These are phyloP conservation scores for Nitzschia putrida DNA, from an alignment of 108 stramenopile genomes.

Conservation along the genomic window DNA sequence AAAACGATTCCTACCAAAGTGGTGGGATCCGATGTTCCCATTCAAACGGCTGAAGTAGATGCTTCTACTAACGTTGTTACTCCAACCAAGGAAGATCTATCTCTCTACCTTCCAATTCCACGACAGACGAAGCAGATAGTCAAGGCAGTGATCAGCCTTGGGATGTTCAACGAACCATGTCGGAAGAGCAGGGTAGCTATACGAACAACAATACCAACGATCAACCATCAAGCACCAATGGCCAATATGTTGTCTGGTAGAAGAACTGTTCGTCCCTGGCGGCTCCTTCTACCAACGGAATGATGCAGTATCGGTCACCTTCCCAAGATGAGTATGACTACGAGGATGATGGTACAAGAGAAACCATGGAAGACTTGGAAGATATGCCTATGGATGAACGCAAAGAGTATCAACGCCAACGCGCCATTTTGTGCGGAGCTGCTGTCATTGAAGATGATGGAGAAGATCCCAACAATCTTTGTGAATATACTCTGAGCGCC, in stretches of 20 bases:
- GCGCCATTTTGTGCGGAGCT: constrained; percentile 11
- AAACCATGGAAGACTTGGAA: constrained; percentile 5
- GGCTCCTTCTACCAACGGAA: constrained; percentile 5
- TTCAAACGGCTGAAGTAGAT: too few relatives aligned
- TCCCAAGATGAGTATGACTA: constrained; percentile 4
- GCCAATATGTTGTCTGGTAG: constrained; percentile 7
- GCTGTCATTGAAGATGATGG: background rate
- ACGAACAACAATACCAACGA: background rate
- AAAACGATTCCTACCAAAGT: too few relatives aligned
- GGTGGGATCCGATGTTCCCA: too few relatives aligned
- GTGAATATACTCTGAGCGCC: constrained; percentile 19
- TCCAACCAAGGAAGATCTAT: background rate
- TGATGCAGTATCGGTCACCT: background rate
- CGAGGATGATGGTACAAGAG: background rate
- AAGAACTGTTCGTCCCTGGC: constrained; percentile 6
- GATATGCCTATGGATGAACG: constrained; percentile 45
- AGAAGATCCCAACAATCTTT: constrained; percentile 12
- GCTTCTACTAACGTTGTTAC: background rate
- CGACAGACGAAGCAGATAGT: background rate
- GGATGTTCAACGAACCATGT: constrained; percentile 2
- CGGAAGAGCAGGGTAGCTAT: background rate
- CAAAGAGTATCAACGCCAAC: constrained; percentile 7
- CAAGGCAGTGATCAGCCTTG: constrained; percentile 16
- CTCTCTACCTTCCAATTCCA: background rate
- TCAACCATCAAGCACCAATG: background rate